A percentile compares a stretch with the other conserved stretches of the same genome.
Evolutionary conservation across 129 eudicot species (phyloP).

Genomic region (Solidago caesia): DNA sequence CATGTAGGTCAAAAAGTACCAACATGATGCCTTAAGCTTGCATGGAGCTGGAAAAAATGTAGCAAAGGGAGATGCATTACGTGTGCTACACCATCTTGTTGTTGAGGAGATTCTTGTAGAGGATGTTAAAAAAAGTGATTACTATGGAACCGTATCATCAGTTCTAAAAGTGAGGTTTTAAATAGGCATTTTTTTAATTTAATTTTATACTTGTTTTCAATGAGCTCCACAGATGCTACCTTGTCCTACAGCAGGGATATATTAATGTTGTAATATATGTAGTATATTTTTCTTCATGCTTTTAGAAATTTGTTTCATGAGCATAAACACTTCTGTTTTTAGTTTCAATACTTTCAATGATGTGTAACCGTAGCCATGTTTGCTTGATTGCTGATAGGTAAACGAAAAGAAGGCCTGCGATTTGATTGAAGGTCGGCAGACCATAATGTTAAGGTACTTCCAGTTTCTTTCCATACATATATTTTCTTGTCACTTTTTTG

Average conservation of each 20-base stretch:
- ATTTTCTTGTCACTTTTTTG: not conserved
- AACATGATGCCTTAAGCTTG: constrained; percentile 62
- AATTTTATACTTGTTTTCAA: not conserved
- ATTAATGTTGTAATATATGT: not conserved
- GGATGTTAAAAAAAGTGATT: constrained; percentile 76
- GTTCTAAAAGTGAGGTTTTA: constrained; percentile 52
- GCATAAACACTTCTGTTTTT: not conserved
- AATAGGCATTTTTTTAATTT: not conserved
- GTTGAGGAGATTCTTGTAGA: constrained; percentile 75
- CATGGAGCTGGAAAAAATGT: constrained; percentile 87
- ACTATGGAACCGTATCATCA: constrained; percentile 79
- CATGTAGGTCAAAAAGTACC: constrained; percentile 76
- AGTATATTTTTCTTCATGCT: not conserved
- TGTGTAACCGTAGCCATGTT: constrained; percentile 8
- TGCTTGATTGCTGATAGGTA: constrained; percentile 44
- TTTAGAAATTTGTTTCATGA: not conserved
- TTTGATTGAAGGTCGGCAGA: constrained; percentile 52
- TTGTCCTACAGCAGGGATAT: not conserved
- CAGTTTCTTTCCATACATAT: not conserved
- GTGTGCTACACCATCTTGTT: constrained; percentile 80
- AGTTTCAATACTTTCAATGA: not conserved
- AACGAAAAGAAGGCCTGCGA: constrained; percentile 49
- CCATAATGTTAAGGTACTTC: constrained; percentile 59
- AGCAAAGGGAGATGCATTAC: constrained; percentile 82
- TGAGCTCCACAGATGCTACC: not conserved